Evolutionary conservation across 1,284 basidiomycete species (phyloP), one percentile per base, ranked within the genome.

Genomic region (Puccinia novopanici): DNA sequence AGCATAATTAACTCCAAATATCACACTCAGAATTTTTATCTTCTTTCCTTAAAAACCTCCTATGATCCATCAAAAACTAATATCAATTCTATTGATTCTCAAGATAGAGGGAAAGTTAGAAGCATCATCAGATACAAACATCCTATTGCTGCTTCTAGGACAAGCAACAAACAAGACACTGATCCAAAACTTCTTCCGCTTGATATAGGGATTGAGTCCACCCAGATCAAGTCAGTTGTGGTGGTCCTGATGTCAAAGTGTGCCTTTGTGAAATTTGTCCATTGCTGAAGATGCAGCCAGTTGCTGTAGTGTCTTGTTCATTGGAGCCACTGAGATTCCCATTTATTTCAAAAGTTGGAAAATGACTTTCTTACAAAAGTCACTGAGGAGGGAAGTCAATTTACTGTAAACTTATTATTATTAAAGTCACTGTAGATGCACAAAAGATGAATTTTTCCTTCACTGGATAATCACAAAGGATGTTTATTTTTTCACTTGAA

Each of bases 1-100:
- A 95, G 93, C 84, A 95, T 98, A 84, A 93, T 98, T 87, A 99
- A 99, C 86, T 80, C 86, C 84, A 95, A 98, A 87, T 99, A 96
- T 87, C 98, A 94, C 86, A 94, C 95, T 0, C 95, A 98, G 86
- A 97, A 97, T 85, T 91, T 79, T 30, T 30, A 96, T 17, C 19
- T 22, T 52, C 50, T 19, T 4, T 17, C 19, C 50, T 22, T 17
- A 52, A 15, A 8, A 52, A 52, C 50, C 50, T 12, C 19, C 50
- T 52, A 67, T 8, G 8, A 45, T 57, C 55, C 55, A 9, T 57
- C 55, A 9, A n/a, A 6, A 57, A n/a, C 13, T 50, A 2, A 19
- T 52, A 19, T 37, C 9, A n/a, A 22, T 48, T 50, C 30, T 37
- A 54, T 24, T 52, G 19, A 27, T 34, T 34, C 30, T 50, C 24